phyloP scores from a whole-genome alignment of 2,329 filamentous ascomycete genomes.

The Sporothrix inflata region DNA sequence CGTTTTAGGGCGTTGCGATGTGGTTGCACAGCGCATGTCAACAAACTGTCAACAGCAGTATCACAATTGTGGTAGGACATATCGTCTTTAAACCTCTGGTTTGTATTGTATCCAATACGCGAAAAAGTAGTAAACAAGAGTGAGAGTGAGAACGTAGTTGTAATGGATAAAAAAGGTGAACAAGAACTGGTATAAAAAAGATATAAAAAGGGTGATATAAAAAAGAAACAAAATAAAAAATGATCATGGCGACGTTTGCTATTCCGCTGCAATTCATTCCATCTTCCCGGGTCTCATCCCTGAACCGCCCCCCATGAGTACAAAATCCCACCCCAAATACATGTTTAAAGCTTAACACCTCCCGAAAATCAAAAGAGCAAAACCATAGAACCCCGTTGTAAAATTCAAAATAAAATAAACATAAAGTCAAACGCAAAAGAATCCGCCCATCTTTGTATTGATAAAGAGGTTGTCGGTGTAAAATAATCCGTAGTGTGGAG shows the following conservation, averaged over 20 bases:
- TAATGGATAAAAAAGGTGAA: not conserved
- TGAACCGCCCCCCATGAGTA: not conserved
- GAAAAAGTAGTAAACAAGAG: not conserved
- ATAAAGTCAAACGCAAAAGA: not conserved
- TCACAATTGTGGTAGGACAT: not conserved
- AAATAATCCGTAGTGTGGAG: not conserved
- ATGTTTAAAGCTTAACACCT: not conserved
- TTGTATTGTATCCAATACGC: not conserved
- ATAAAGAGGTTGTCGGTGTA: constrained; percentile 3
- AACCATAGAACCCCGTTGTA: constrained; percentile 9
- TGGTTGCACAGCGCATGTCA: not conserved
- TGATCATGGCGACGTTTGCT: constrained; percentile 15
- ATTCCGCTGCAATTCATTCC: constrained; percentile 7
- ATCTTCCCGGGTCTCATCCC: not conserved
- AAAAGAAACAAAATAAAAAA: not conserved
- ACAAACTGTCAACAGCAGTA: not conserved
- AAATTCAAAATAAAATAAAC: constrained; percentile 9
- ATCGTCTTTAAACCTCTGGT: not conserved
- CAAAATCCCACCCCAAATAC: not conserved
- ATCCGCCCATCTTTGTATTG: constrained; percentile 8
- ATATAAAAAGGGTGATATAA: not conserved
- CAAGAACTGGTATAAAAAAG: not conserved
- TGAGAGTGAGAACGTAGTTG: not conserved
- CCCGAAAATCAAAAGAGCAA: not conserved
- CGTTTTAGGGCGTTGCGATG: not conserved